Conservation (phyloP, 305 asterid species). For the Fraxinus greggii region DNA sequence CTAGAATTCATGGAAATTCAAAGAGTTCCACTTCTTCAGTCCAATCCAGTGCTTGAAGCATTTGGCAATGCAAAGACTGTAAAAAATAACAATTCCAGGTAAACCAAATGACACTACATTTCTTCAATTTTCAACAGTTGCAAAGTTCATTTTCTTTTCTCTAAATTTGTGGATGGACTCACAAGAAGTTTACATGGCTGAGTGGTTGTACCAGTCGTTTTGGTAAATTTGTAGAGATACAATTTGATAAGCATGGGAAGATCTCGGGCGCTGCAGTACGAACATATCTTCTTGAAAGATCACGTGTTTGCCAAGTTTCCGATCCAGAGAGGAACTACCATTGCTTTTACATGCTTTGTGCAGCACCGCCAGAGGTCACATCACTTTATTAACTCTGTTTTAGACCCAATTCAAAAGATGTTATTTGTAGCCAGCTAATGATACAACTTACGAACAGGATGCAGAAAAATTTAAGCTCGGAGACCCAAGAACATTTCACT, state of each 20-base stretch:
- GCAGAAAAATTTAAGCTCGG: slow-evolving; percentile 68
- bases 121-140: background rate
- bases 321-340: slow-evolving; percentile 97
- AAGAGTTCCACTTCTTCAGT: slow-evolving; percentile 43
- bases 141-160: background rate
- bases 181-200: slow-evolving; percentile 49
- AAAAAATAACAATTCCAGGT: slow-evolving; percentile 95
- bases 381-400: slow-evolving; percentile 4
- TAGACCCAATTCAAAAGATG: background rate
- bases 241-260: slow-evolving; percentile 83
- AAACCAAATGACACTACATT: slow-evolving; percentile 16
- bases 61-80: slow-evolving; percentile 96
- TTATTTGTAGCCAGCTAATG: slow-evolving; percentile 20
- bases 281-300: slow-evolving; percentile 93
- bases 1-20: slow-evolving; percentile 18
- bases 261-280: slow-evolving; percentile 97
- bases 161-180: slow-evolving; percentile 31
- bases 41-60: slow-evolving; percentile 96
- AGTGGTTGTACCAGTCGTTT: slow-evolving; percentile 77
- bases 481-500: slow-evolving; percentile 74
- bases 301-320: slow-evolving; percentile 97
- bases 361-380: slow-evolving; percentile 92
- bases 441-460: slow-evolving; percentile 49
- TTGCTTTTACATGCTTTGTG: slow-evolving; percentile 92
- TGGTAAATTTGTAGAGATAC: slow-evolving; percentile 96